These are phyloP conservation scores for Gigaspora rosea DNA, from an alignment of 192 early-diverging fungal species.

Conservation along the genomic window DNA sequence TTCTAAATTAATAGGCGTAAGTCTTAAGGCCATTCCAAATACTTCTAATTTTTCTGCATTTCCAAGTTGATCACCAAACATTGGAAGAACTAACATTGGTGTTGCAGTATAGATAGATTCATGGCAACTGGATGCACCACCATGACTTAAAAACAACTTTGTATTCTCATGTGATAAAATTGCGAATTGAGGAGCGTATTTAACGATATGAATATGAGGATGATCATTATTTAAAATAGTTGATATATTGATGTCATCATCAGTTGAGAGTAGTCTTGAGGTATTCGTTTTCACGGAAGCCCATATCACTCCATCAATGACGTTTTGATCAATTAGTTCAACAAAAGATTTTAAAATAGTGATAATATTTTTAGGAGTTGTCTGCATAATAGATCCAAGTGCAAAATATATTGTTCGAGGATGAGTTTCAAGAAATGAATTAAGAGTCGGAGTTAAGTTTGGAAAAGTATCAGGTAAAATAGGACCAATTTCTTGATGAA, in stretches of 20 bases:
- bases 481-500: constrained; percentile 37
- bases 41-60: constrained; percentile 13
- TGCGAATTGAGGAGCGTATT: constrained; percentile 39
- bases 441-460: not conserved
- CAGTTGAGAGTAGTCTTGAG: not conserved
- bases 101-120: constrained; percentile 38
- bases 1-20: not conserved
- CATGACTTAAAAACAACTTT: constrained; percentile 38
- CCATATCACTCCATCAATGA: constrained; percentile 43
- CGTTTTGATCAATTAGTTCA: constrained; percentile 29
- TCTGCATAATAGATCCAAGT: constrained; percentile 36
- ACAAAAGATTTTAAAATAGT: constrained; percentile 35
- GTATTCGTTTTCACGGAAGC: not conserved
- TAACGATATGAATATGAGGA: constrained; percentile 15
- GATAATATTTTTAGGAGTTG: constrained; percentile 1
- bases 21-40: not conserved
- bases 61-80: not conserved
- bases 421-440: constrained; percentile 30
- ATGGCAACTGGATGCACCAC: constrained; percentile 34
- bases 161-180: constrained; percentile 35
- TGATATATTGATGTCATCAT: not conserved
- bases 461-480: constrained; percentile 34
- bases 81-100: constrained; percentile 36
- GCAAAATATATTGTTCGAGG: constrained; percentile 31
- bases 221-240: constrained; percentile 2